A percentile compares a stretch with the other conserved stretches of the same genome.
phyloP scores from a whole-genome alignment of 2,329 filamentous ascomycete genomes.

The Fusarium sp. region DNA sequence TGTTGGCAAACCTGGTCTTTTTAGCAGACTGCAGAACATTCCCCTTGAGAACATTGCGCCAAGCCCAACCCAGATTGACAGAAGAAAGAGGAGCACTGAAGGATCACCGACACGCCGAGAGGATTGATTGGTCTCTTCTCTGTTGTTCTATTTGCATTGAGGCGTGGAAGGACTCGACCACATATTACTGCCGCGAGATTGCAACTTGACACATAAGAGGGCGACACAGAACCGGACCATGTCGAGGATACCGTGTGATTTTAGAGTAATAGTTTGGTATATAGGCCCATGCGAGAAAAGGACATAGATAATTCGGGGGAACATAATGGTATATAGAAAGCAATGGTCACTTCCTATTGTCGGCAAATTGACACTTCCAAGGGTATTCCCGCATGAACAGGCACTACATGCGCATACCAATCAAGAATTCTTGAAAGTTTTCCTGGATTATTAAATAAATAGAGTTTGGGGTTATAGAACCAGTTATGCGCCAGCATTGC shows the following conservation, averaged over 20 bases:
- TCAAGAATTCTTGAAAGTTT: background rate
- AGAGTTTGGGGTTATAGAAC: background rate
- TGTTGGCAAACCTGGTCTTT: background rate
- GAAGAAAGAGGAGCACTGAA: background rate
- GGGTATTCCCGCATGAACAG: background rate
- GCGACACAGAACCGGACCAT: background rate
- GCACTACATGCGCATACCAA: background rate
- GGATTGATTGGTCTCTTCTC: no score
- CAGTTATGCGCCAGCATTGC: no score
- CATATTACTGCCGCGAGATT: background rate
- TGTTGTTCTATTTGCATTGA: background rate
- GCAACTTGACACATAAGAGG: background rate
- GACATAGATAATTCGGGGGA: background rate
- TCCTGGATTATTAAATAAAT: background rate
- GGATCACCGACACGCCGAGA: background rate
- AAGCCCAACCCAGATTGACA: background rate
- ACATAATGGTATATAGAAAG: background rate
- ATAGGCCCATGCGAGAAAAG: background rate
- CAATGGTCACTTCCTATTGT: background rate
- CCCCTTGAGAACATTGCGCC: conserved; percentile 1
- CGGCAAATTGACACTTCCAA: background rate
- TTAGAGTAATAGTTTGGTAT: background rate
- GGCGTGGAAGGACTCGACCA: background rate
- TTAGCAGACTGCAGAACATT: background rate
- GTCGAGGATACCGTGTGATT: background rate